phyloP scores from a whole-genome alignment of 306 rosid species.

The Hylodesmum podocarpum region DNA sequence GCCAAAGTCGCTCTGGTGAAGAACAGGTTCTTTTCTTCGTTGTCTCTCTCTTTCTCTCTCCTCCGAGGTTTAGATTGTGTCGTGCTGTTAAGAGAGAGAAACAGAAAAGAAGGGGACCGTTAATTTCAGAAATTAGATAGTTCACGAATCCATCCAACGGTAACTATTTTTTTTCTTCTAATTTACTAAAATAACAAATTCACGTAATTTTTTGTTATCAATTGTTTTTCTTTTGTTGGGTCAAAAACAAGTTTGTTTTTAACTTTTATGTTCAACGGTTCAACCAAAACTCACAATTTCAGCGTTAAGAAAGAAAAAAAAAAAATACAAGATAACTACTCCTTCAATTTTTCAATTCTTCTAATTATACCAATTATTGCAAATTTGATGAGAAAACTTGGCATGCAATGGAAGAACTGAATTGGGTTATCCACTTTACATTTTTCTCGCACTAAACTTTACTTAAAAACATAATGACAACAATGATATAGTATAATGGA shows the following conservation, averaged over 20 bases:
- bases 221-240: background rate
- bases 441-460: background rate
- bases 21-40: constrained; percentile 63
- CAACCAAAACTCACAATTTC: no score
- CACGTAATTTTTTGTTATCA: background rate
- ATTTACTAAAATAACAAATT: background rate
- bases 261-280: no score
- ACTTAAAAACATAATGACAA: background rate
- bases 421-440: background rate
- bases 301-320: background rate
- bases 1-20: constrained; percentile 44
- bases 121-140: constrained; percentile 27
- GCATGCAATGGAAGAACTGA: background rate
- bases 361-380: background rate
- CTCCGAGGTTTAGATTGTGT: background rate
- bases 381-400: background rate
- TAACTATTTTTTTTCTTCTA: background rate
- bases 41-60: constrained; percentile 33
- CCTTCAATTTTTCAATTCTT: background rate
- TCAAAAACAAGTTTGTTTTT: background rate
- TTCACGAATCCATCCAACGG: constrained; percentile 54
- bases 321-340: background rate
- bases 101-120: constrained; percentile 44
- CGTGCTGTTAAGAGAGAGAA: constrained; percentile 31
- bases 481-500: background rate